A percentile compares a stretch with the other conserved stretches of the same genome.
phyloP scores from a whole-genome alignment of 1,284 basidiomycete species.

The Cystobasidiaceae sp. region DNA sequence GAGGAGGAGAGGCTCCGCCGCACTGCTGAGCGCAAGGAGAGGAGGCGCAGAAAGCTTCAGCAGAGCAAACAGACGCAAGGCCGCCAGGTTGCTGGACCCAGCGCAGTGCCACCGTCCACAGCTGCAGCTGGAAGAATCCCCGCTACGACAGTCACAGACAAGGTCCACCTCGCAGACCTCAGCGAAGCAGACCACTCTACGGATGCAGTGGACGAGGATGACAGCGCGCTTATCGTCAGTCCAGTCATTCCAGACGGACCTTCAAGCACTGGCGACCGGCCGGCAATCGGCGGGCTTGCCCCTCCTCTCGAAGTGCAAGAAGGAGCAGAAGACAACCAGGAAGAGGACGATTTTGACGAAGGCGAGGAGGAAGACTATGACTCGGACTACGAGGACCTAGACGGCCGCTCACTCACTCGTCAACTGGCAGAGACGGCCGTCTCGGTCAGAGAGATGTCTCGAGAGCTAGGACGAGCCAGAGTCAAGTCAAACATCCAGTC shows the following conservation, averaged over 20 bases:
- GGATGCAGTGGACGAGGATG: no score
- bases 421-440: conserved; percentile 96
- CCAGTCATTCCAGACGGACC: no score
- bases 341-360: conserved; percentile 32
- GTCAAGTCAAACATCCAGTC: conserved; percentile 87
- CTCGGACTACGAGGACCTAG: conserved; percentile 61
- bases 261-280: no score
- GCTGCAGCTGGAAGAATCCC: background rate
- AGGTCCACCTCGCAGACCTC: no score
- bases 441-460: conserved; percentile 96
- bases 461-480: conserved; percentile 89
- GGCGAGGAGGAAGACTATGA: conserved; percentile 49
- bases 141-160: background rate
- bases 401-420: conserved; percentile 63
- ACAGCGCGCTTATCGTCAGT: no score
- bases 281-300: no score
- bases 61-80: conserved; percentile 4
- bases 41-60: background rate
- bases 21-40: conserved; percentile 16
- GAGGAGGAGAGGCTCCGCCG: conserved; percentile 23
- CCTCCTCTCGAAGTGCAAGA: background rate
- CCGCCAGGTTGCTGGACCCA: background rate
- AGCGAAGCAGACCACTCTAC: no score
- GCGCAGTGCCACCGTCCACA: background rate
- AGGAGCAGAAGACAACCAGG: conserved; percentile 21